These are phyloP conservation scores for Filosporella fistucella DNA, from an alignment of 495 filamentous ascomycete genomes.

Conservation along the genomic window DNA sequence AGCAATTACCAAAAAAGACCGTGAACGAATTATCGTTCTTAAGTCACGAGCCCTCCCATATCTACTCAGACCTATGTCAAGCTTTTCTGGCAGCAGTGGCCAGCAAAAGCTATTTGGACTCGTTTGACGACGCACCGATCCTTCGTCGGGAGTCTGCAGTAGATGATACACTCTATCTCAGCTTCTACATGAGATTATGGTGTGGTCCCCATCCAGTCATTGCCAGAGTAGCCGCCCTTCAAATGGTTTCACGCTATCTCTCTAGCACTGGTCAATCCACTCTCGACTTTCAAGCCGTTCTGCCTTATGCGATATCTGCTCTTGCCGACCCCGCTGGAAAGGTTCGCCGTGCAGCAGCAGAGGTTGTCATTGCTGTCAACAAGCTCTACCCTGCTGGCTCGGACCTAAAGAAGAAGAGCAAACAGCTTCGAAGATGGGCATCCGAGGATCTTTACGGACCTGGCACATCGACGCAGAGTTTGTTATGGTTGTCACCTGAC, in stretches of 20 bases:
- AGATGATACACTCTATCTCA: conserved; percentile 62
- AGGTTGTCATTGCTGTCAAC: conserved; percentile 49
- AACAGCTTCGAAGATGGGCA: conserved; percentile 39
- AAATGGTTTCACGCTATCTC: conserved; percentile 49
- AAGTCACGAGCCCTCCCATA: conserved; percentile 29
- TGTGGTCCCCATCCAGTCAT: conserved; percentile 63
- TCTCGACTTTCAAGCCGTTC: conserved; percentile 69
- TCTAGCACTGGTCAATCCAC: conserved; percentile 37
- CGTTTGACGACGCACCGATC: conserved; percentile 54
- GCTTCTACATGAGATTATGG: conserved; percentile 73
- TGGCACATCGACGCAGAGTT: conserved; percentile 37
- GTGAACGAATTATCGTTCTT: conserved; percentile 44
- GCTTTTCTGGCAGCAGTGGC: conserved; percentile 57
- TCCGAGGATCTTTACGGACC: conserved; percentile 53
- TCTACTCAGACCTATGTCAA: conserved; percentile 54
- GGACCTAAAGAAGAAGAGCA: conserved; percentile 22
- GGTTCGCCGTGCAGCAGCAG: conserved; percentile 70
- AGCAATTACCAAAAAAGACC: conserved; percentile 29
- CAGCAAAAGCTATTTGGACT: conserved; percentile 42
- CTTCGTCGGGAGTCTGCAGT: conserved; percentile 50
- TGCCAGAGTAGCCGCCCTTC: conserved; percentile 63
- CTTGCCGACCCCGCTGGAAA: conserved; percentile 68
- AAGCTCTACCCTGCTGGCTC: conserved; percentile 23
- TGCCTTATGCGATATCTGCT: conserved; percentile 72
- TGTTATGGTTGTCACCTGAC: conserved; percentile 55